Conservation (phyloP, 768 basidiomycete species). For the Erythrobasidium yunnanense region DNA sequence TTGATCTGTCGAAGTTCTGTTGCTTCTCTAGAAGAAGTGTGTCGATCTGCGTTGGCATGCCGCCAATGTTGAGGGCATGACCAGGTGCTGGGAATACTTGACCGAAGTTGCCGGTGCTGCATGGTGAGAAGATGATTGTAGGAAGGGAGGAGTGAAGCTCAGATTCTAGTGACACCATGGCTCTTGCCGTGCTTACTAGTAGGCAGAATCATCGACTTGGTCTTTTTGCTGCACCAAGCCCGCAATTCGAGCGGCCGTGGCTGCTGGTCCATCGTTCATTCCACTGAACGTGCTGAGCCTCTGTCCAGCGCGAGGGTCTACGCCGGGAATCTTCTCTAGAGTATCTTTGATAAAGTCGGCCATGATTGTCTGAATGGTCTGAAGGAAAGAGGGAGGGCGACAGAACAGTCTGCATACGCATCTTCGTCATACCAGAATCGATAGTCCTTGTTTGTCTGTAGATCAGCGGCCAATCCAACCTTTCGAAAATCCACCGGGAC, state of each 20-base stretch:
- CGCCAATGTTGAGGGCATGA: constrained; percentile 39
- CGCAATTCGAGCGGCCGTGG: constrained; percentile 38
- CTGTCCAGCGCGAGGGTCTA: constrained; percentile 39
- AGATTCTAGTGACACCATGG: neutral
- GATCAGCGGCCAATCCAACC: too few relatives aligned
- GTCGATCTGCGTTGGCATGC: constrained; percentile 39
- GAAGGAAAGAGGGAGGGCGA: too few relatives aligned
- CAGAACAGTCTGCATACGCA: too few relatives aligned
- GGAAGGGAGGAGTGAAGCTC: neutral
- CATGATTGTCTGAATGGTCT: constrained; percentile 1
- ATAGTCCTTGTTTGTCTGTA: too few relatives aligned
- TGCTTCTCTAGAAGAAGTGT: constrained; percentile 40
- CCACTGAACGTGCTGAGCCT: constrained; percentile 38
- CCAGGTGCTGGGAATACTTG: constrained; percentile 39
- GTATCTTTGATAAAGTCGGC: constrained; percentile 21
- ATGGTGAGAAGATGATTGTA: neutral
- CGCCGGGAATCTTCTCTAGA: constrained; percentile 36
- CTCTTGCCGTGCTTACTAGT: constrained; percentile 9
- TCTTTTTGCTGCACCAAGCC: constrained; percentile 35
- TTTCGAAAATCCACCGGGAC: too few relatives aligned
- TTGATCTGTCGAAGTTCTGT: constrained; percentile 39
- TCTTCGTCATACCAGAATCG: too few relatives aligned
- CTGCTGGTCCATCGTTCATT: constrained; percentile 39
- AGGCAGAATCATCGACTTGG: constrained; percentile 36
- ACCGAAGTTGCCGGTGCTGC: constrained; percentile 39